phyloP scores from a whole-genome alignment of 345 rosid genomes.

The Lepidium sativum region DNA sequence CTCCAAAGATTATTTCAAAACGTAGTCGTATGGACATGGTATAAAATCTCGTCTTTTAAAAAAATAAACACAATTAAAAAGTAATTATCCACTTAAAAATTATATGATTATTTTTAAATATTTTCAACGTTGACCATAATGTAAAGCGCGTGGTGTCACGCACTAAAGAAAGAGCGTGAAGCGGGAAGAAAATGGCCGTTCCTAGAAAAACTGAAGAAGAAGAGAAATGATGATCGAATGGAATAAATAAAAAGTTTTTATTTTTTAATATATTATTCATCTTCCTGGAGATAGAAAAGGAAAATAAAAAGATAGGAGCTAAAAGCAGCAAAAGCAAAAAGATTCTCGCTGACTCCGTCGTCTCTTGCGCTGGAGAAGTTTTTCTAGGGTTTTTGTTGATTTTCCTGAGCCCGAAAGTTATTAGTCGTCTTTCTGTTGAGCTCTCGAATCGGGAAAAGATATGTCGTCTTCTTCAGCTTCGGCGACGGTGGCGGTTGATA shows the following conservation, averaged over 20 bases:
- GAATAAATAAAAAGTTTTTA: not conserved
- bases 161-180: no score
- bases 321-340: constrained; percentile 19
- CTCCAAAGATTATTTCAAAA: no score
- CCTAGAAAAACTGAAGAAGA: not conserved
- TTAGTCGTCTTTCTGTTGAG: not conserved
- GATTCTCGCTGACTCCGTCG: constrained; percentile 23
- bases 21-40: no score
- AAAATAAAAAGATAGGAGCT: not conserved
- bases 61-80: no score
- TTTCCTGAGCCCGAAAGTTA: not conserved
- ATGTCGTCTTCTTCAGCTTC: constrained; percentile 46
- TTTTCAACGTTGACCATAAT: no score
- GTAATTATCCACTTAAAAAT: no score
- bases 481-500: constrained; percentile 80
- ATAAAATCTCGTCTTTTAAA: no score
- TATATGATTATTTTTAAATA: no score
- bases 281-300: constrained; percentile 8
- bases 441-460: not conserved
- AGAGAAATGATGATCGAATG: no score
- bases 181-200: no score
- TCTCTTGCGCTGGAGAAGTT: not conserved
- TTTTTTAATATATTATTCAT: not conserved
- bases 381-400: constrained; percentile 6
- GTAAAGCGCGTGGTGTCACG: no score